These are phyloP conservation scores for Obba rivulosa DNA, from an alignment of 768 basidiomycete genomes.

Conservation along the genomic window DNA sequence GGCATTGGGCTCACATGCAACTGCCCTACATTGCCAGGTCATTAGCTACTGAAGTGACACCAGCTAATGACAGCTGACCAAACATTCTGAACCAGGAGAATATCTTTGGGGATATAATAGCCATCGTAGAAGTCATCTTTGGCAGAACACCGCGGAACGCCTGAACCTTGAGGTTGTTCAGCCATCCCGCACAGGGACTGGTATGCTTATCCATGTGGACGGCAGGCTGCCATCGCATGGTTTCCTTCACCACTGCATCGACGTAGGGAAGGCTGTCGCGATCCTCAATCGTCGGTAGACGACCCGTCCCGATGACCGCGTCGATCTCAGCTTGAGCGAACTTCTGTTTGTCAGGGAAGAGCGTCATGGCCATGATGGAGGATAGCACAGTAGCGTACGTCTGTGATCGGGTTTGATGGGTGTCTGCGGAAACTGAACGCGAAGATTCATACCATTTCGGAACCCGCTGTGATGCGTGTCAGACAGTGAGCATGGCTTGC, in stretches of 20 bases:
- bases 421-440: too few relatives aligned
- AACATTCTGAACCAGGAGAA: conserved; percentile 17
- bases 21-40: conserved; percentile 1
- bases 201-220: conserved; percentile 25
- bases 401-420: conserved; percentile 9
- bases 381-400: conserved; percentile 24
- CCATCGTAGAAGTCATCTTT: conserved; percentile 19
- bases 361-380: conserved; percentile 33
- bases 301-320: conserved; percentile 15
- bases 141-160: conserved; percentile 12
- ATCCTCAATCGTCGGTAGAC: conserved; percentile 24
- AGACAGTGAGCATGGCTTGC: neutral
- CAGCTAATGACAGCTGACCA: conserved; percentile 12
- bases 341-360: conserved; percentile 27
- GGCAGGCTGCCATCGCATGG: conserved; percentile 30
- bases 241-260: conserved; percentile 20
- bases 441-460: conserved; percentile 6
- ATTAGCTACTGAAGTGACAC: conserved; percentile 12
- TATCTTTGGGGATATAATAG: conserved; percentile 19
- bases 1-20: conserved; percentile 7
- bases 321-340: conserved; percentile 26
- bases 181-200: neutral
- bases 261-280: conserved; percentile 19
- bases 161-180: neutral
- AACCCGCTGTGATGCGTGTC: conserved; percentile 6